Evolutionary conservation across 2,329 filamentous ascomycete genomes (phyloP), one percentile per base, ranked within the genome.

Genomic region (Epichloe uncinata): DNA sequence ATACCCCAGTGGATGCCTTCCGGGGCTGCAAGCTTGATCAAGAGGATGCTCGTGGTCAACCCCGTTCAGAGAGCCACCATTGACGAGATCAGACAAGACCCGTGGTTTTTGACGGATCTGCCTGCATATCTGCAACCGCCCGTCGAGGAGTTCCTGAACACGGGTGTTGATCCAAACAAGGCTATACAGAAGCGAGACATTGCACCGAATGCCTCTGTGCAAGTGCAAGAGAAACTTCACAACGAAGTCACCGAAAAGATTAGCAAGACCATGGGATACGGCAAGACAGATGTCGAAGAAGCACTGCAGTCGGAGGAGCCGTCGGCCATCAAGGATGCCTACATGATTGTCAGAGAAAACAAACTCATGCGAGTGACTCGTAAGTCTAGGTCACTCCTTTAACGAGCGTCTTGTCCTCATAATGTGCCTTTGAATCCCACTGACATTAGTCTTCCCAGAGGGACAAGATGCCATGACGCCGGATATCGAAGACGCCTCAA

Each of bases 301-400:
- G 91, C 93, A 20, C 73, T 98, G 54, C 84, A 85, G 60, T 89
- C 88, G 50, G 82, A 93, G 48, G 93, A 98, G 65, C 93, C 93
- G 12, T 97, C 90, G 52, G 90, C 93, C 11, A 96, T 98, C 73
- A 98, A 98, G 70, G 93, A 98, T 68, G 93, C 93, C 1, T 98
- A 97, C 70, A 83, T 96, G 69, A 98, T 98, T 65, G 88, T 98
- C 26, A 82, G 91, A 48, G 93, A 98, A 68, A 97, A 97, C 64
- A 93, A 96, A 66, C 79, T 97, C 64, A 97, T 97, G 90, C 86
- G 90, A 65, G 84, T 83, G 50, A 95, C 89, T 65, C 89, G 87
- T 94, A 73, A 80, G 87, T 81, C 45, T 16, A 22, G 20, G 20
- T 20, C 36, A 26, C 26, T 3, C 26, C 26, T 9, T 30, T 11